phyloP scores from a whole-genome alignment of 495 filamentous ascomycete genomes.

The Neurospora sp. region DNA sequence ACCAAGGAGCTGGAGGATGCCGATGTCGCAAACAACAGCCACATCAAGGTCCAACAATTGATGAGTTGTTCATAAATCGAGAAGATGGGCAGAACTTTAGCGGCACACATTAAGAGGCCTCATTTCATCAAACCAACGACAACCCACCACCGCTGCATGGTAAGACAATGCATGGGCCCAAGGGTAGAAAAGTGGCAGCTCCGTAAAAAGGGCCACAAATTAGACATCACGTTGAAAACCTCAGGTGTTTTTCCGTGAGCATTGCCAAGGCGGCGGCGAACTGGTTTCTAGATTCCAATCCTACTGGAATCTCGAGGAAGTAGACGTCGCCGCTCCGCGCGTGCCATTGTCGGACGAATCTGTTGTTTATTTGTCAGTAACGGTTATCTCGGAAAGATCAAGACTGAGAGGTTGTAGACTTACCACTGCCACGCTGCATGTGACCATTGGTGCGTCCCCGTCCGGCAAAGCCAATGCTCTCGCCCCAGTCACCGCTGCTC shows the following conservation, averaged over 20 bases:
- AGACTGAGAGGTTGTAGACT: constrained; percentile 1
- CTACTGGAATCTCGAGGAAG: constrained; percentile 22
- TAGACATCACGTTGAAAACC: neutral
- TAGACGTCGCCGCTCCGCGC: constrained; percentile 12
- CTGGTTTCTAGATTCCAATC: neutral
- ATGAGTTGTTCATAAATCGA: neutral
- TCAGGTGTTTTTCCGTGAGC: neutral
- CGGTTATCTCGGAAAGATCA: neutral
- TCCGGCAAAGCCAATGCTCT: constrained; percentile 55
- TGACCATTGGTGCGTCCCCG: constrained; percentile 71
- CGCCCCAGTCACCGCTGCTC: constrained; percentile 55
- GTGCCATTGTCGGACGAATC: constrained; percentile 27
- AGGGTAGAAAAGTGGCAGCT: neutral
- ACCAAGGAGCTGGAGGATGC: neutral
- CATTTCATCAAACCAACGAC: neutral
- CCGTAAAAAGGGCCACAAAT: neutral
- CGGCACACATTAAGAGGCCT: neutral
- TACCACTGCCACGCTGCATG: constrained; percentile 67
- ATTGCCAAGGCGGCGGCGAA: neutral
- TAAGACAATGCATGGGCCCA: neutral
- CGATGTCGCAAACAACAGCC: neutral
- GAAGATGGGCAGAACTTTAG: neutral
- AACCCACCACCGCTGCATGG: neutral
- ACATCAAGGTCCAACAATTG: neutral
- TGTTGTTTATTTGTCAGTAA: constrained; percentile 4